Percentiles rank a stretch among this genome's conserved stretches.
These are phyloP conservation scores for Xanthoceras sorbifolium DNA, from an alignment of 345 rosid genomes.

Conservation along the genomic window DNA sequence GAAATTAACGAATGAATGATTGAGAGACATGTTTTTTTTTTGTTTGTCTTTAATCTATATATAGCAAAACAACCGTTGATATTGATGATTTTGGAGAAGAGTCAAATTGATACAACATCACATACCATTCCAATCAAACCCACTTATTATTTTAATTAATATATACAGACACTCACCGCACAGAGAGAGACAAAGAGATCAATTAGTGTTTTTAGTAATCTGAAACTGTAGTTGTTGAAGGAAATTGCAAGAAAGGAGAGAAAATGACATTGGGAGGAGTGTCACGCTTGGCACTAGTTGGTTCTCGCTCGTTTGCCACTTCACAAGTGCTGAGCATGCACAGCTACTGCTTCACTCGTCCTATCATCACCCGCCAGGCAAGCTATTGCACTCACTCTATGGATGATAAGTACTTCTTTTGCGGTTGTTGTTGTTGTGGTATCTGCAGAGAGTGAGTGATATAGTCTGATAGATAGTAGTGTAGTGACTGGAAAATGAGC, in stretches of 20 bases:
- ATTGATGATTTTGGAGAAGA: background rate
- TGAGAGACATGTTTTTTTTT: too few relatives aligned
- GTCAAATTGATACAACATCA: background rate
- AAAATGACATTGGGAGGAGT: conserved; percentile 11
- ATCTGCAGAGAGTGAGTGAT: background rate
- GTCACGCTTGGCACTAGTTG: conserved; percentile 23
- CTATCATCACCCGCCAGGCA: conserved; percentile 28
- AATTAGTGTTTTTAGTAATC: background rate
- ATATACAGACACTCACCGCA: too few relatives aligned
- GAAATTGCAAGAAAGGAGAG: background rate
- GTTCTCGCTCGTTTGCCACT: conserved; percentile 5
- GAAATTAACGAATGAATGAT: too few relatives aligned
- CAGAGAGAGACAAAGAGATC: too few relatives aligned
- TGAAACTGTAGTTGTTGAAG: background rate
- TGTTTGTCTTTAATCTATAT: background rate
- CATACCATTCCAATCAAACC: background rate
- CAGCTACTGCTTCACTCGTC: conserved; percentile 14
- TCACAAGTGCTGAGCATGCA: conserved; percentile 35
- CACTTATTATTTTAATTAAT: background rate
- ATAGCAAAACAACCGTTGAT: background rate
- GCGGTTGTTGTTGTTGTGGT: background rate
- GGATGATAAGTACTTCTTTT: background rate
- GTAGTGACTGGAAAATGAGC: background rate
- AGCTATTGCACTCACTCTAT: background rate
- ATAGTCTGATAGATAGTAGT: background rate